These are phyloP conservation scores for Neurospora sp. DNA, from an alignment of 495 filamentous ascomycete species.

Conservation along the genomic window DNA sequence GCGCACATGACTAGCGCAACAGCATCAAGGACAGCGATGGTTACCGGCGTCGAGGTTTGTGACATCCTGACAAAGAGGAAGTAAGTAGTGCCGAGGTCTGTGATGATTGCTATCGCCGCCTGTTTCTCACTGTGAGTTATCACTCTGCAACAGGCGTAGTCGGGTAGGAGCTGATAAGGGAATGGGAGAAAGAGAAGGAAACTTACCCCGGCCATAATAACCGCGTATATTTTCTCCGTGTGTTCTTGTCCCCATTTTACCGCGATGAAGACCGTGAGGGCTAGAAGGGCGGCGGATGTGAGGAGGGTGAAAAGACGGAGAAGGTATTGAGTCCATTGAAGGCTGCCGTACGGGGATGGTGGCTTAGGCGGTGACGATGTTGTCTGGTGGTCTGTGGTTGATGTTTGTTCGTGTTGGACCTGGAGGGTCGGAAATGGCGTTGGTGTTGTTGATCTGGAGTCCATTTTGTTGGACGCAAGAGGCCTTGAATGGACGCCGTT, in stretches of 20 bases:
- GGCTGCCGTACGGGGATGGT: background rate
- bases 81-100: background rate
- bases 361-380: background rate
- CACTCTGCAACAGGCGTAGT: background rate
- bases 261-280: background rate
- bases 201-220: background rate
- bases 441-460: background rate
- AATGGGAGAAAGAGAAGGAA: background rate
- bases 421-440: background rate
- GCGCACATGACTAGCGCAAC: background rate
- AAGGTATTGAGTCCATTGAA: background rate
- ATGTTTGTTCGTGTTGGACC: background rate
- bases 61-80: background rate
- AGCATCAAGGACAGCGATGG: background rate
- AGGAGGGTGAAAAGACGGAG: background rate
- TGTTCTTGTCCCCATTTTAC: background rate
- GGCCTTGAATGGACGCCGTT: background rate
- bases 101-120: background rate
- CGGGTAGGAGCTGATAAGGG: background rate
- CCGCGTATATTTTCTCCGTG: conserved; percentile 1
- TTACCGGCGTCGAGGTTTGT: background rate
- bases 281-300: background rate
- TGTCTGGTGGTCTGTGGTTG: background rate
- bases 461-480: background rate
- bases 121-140: background rate